These are phyloP conservation scores for Phytophthora ohioensis DNA, from an alignment of 352 stramenopile genomes.

Conservation along the genomic window DNA sequence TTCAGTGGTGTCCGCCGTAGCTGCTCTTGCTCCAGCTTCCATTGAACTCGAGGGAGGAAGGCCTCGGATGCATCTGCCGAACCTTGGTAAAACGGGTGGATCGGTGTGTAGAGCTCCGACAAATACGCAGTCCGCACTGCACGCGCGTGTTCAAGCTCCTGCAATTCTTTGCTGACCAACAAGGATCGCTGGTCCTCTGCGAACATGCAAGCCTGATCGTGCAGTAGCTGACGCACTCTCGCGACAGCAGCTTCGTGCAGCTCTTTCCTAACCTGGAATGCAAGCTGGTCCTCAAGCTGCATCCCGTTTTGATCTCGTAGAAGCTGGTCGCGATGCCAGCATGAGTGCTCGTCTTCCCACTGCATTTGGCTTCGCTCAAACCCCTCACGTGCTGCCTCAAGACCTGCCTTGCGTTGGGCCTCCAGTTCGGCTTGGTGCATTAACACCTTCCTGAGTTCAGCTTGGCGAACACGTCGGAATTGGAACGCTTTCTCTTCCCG, in stretches of 20 bases:
- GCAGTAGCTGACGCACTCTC: constrained; percentile 50
- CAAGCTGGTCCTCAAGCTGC: constrained; percentile 52
- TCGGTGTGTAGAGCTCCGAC: constrained; percentile 63
- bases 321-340: constrained; percentile 40
- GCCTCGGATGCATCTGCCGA: constrained; percentile 53
- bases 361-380: constrained; percentile 43
- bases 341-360: constrained; percentile 48
- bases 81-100: constrained; percentile 60
- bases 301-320: constrained; percentile 51
- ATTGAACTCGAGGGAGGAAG: constrained; percentile 60
- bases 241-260: constrained; percentile 31
- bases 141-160: constrained; percentile 38
- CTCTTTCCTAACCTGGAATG: constrained; percentile 35
- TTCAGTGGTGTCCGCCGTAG: constrained; percentile 30
- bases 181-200: constrained; percentile 58
- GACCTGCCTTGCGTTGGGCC: constrained; percentile 43
- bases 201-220: constrained; percentile 57
- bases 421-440: constrained; percentile 66
- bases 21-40: constrained; percentile 42
- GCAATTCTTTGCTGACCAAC: constrained; percentile 37
- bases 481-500: constrained; percentile 68
- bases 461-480: constrained; percentile 54
- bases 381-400: constrained; percentile 38
- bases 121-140: constrained; percentile 42
- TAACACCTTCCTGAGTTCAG: constrained; percentile 68